Evolutionary conservation across 768 basidiomycete genomes (phyloP).

Genomic region (Naganishia vaughanmartiniae): DNA sequence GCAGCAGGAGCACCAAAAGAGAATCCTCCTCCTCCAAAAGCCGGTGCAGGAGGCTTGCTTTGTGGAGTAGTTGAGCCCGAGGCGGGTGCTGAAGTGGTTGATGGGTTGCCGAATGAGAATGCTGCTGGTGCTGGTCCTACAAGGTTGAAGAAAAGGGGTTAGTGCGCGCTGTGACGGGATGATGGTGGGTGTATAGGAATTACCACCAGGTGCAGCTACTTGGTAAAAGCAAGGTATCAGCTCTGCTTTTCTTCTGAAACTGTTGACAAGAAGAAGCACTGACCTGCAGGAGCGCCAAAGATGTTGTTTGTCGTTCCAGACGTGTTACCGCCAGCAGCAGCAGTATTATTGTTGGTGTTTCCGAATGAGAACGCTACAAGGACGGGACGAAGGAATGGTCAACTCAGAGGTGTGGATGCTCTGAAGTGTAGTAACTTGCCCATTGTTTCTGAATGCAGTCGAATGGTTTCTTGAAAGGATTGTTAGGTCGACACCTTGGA

Average conservation of each 20-base stretch:
- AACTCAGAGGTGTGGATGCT: not conserved
- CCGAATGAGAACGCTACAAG: constrained; percentile 17
- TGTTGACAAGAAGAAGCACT: not conserved
- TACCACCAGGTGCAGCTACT: not conserved
- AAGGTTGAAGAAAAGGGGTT: not conserved
- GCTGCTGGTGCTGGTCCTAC: not conserved
- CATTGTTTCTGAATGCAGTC: not conserved
- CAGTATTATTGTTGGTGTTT: not conserved
- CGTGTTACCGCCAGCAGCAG: not conserved
- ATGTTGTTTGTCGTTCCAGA: constrained; percentile 2
- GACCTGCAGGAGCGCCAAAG: constrained; percentile 15
- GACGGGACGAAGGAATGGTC: not conserved
- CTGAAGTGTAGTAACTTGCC: not conserved
- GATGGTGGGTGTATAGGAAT: not conserved
- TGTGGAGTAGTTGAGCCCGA: constrained; percentile 16
- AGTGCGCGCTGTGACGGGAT: not conserved
- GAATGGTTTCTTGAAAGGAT: no score
- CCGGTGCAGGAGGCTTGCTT: constrained; percentile 12
- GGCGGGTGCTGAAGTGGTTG: not conserved
- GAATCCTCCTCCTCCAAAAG: not conserved
- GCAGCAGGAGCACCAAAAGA: constrained; percentile 11
- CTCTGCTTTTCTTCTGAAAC: not conserved
- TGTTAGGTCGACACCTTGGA: not conserved
- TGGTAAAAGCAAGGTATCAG: not conserved
- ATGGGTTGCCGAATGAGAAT: constrained; percentile 25